These are phyloP conservation scores for Porpolomopsis calyptriformis DNA, from an alignment of 768 basidiomycete species.

Conservation along the genomic window DNA sequence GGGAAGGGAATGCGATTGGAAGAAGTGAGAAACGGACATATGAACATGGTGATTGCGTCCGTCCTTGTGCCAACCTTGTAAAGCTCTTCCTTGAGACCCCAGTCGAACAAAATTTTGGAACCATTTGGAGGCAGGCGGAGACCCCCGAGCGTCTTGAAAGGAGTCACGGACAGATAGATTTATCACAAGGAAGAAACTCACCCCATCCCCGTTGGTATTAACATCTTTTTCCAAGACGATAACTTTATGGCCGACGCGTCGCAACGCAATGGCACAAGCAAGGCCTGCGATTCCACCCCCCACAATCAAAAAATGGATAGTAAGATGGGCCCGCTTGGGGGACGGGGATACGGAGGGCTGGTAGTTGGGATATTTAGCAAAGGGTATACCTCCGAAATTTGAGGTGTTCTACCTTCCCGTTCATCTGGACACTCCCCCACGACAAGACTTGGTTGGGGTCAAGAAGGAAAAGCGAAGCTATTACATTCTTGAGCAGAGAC, in stretches of 20 bases:
- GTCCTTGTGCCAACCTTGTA: conserved; percentile 16
- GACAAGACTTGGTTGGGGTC: neutral
- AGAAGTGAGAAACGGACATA: conserved; percentile 9
- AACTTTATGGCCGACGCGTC: conserved; percentile 45
- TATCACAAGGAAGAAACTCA: neutral
- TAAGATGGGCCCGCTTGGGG: conserved; percentile 15
- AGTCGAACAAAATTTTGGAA: conserved; percentile 43
- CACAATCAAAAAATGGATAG: conserved; percentile 26
- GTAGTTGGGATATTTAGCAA: neutral
- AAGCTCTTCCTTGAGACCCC: conserved; percentile 33
- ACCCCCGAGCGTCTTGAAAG: conserved; percentile 17
- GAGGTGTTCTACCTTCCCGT: neutral
- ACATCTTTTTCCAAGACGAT: conserved; percentile 34
- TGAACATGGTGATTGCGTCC: conserved; percentile 16
- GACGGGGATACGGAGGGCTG: neutral
- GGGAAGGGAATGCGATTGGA: too few relatives aligned
- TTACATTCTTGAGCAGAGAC: too few relatives aligned
- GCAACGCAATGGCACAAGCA: conserved; percentile 41
- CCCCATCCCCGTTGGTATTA: neutral
- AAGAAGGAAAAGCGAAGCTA: too few relatives aligned
- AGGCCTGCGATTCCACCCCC: conserved; percentile 43
- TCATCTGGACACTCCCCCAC: neutral
- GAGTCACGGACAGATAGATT: neutral
- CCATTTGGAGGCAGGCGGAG: conserved; percentile 39
- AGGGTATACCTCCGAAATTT: neutral